Evolutionary conservation across 2,329 filamentous ascomycete species (phyloP).

Genomic region (Coniochaeta ligniaria): DNA sequence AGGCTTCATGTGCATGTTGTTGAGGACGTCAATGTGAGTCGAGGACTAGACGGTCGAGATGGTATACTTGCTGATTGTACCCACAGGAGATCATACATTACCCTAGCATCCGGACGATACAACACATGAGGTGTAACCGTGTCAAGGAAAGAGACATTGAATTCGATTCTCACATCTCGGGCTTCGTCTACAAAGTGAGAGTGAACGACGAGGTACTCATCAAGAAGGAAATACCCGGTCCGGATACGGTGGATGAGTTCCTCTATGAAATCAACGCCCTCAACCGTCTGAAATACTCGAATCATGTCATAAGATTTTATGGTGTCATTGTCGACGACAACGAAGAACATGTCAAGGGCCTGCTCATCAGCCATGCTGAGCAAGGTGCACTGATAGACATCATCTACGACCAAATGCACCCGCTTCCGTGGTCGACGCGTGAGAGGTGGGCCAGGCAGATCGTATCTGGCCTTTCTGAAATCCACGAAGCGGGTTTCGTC

Average conservation of each 20-base stretch:
- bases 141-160: conserved; percentile 68
- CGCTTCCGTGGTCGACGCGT: conserved; percentile 61
- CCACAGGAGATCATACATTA: conserved; percentile 77
- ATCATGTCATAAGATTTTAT: conserved; percentile 77
- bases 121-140: conserved; percentile 60
- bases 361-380: conserved; percentile 83
- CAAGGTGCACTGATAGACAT: conserved; percentile 85
- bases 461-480: conserved; percentile 78
- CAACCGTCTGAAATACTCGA: conserved; percentile 64
- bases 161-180: conserved; percentile 90
- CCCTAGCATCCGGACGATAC: conserved; percentile 64
- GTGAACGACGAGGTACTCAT: conserved; percentile 66
- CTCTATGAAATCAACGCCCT: conserved; percentile 95
- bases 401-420: conserved; percentile 68
- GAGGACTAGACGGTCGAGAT: background rate
- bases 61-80: background rate
- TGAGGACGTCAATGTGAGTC: conserved; percentile 76
- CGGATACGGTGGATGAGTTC: conserved; percentile 93
- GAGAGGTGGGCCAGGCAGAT: conserved; percentile 91
- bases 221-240: conserved; percentile 96
- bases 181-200: conserved; percentile 91
- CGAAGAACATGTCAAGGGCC: conserved; percentile 68
- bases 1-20: conserved; percentile 93
- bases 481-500: conserved; percentile 93
- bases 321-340: conserved; percentile 81